These are phyloP conservation scores for Nicotiana otophora DNA, from an alignment of 257 asterid species.

Conservation along the genomic window DNA sequence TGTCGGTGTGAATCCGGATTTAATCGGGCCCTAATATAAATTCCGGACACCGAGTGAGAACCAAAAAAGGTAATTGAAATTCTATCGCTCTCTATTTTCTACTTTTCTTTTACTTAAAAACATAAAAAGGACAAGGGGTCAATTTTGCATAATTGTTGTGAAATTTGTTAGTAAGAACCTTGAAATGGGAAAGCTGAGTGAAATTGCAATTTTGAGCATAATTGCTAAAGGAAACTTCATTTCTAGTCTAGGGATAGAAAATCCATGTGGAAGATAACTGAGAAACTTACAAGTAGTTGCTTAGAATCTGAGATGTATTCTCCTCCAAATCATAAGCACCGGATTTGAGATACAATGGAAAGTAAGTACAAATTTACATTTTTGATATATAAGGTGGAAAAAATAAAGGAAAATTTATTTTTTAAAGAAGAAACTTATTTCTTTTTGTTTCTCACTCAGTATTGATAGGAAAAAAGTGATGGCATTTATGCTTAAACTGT, in stretches of 20 bases:
- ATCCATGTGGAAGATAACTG: background rate
- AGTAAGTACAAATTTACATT: background rate
- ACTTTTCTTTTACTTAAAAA: no score
- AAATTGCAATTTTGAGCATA: background rate
- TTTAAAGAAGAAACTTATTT: no score
- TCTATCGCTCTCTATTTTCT: no score
- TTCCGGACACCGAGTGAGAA: no score
- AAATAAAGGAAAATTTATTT: no score
- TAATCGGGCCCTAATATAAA: accelerated
- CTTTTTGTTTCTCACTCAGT: no score
- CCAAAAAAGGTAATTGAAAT: no score
- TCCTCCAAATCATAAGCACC: background rate
- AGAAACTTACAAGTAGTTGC: background rate
- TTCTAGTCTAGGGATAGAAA: background rate
- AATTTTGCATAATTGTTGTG: background rate
- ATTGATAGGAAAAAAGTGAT: no score
- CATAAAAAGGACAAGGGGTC: no score
- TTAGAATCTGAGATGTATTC: background rate
- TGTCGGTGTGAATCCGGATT: no score
- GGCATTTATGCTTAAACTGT: no score
- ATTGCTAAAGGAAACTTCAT: background rate
- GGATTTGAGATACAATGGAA: background rate
- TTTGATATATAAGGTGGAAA: no score
- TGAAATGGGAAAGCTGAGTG: background rate
- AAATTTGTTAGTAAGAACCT: background rate